Percentiles rank a stretch among this genome's conserved stretches.
These are phyloP conservation scores for Mycena sanguinolenta DNA, from an alignment of 768 basidiomycete genomes.

Conservation along the genomic window DNA sequence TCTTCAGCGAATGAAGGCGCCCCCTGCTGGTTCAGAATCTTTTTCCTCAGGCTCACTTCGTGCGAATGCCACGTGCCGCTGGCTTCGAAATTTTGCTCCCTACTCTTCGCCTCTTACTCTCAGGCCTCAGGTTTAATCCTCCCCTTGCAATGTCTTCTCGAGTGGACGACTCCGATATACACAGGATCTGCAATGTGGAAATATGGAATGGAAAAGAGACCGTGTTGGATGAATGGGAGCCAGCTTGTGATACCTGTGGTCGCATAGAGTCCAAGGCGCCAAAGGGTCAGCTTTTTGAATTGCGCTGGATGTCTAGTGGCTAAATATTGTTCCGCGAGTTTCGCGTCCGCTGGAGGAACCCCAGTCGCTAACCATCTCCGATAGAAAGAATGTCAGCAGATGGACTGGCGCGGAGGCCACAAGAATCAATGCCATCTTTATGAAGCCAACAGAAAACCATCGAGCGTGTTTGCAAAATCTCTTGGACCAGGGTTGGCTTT, in stretches of 20 bases:
- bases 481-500: slow-evolving; percentile 13
- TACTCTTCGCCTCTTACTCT: too few relatives aligned
- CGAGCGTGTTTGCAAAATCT: slow-evolving; percentile 21
- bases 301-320: slow-evolving; percentile 5
- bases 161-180: too few relatives aligned
- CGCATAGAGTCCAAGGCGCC: neutral
- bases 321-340: slow-evolving; percentile 10
- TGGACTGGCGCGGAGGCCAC: slow-evolving; percentile 4
- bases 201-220: slow-evolving; percentile 15
- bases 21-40: too few relatives aligned
- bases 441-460: slow-evolving; percentile 21
- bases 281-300: slow-evolving; percentile 2
- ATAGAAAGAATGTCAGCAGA: slow-evolving; percentile 13
- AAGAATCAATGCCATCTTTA: slow-evolving; percentile 21
- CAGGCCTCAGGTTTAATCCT: too few relatives aligned
- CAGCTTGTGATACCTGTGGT: slow-evolving; percentile 25
- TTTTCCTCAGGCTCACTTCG: too few relatives aligned
- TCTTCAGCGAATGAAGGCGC: too few relatives aligned
- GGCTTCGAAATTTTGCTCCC: too few relatives aligned
- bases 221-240: slow-evolving; percentile 29
- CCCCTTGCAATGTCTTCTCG: too few relatives aligned
- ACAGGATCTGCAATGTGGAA: too few relatives aligned
- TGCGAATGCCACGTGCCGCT: too few relatives aligned
- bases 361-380: neutral
- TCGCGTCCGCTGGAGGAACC: neutral